phyloP scores from a whole-genome alignment of 2,329 filamentous ascomycete genomes.

The Calonectria pauciramosa region DNA sequence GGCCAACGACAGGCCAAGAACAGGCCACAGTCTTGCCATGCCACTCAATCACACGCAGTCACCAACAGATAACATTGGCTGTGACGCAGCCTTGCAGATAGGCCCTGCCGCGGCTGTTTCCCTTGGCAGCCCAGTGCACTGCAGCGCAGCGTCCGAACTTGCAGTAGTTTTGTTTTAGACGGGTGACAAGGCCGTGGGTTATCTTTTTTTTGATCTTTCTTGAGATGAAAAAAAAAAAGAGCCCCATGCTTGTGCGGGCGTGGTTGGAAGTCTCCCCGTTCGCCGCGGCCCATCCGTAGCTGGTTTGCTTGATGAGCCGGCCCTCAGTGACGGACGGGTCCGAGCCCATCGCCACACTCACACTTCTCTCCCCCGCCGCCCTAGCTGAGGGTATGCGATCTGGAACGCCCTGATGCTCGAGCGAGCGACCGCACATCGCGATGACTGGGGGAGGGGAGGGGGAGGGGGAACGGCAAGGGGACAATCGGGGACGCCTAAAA shows the following conservation, averaged over 20 bases:
- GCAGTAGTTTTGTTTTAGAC: constrained; percentile 12
- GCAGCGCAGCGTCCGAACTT: not conserved
- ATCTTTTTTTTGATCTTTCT: not conserved
- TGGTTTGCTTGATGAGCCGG: not conserved
- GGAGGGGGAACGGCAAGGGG: not conserved
- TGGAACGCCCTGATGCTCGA: constrained; percentile 18
- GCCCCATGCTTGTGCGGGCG: not conserved
- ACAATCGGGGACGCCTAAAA: constrained; percentile 3
- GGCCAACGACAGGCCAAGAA: constrained; percentile 4
- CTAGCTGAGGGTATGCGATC: not conserved
- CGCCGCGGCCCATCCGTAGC: not conserved
- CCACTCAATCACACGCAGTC: not conserved
- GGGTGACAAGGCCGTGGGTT: not conserved
- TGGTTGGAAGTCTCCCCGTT: not conserved
- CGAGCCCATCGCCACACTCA: constrained; percentile 1
- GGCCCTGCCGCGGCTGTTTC: not conserved
- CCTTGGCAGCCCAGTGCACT: not conserved
- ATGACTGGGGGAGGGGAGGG: not conserved
- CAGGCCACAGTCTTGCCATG: constrained; percentile 12
- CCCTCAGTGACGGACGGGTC: not conserved
- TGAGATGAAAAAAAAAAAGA: not conserved
- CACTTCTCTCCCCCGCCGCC: not conserved
- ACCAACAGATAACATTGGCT: not conserved
- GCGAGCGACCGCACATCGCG: not conserved
- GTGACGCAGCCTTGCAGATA: not conserved